Conservation (phyloP, 73 alveolate genomes). For the Stentor coeruleus region DNA sequence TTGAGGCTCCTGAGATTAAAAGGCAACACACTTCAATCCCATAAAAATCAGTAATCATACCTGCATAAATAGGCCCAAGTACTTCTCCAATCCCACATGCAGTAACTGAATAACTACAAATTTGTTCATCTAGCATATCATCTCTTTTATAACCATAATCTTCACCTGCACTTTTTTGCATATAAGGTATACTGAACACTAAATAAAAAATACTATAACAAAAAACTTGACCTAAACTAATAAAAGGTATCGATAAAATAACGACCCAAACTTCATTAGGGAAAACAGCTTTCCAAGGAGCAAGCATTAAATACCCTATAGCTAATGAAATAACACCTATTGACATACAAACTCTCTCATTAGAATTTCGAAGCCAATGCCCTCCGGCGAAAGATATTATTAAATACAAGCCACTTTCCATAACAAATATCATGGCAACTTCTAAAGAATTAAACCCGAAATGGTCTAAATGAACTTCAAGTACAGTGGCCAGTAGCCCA, state of each 20-base stretch:
- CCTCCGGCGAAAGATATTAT: background rate
- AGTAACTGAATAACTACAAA: background rate
- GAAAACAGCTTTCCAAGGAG: background rate
- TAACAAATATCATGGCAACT: background rate
- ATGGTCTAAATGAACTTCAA: background rate
- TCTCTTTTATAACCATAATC: background rate
- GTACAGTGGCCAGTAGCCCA: background rate
- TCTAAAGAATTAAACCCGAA: background rate
- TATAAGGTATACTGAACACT: background rate
- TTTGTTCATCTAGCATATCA: background rate
- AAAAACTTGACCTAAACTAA: background rate
- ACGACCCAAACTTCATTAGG: slow-evolving; percentile 8
- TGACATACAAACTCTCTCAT: background rate
- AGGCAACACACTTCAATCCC: background rate
- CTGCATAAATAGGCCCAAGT: background rate
- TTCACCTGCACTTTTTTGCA: background rate
- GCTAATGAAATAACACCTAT: background rate
- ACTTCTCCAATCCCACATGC: background rate
- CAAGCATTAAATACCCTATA: slow-evolving; percentile 7
- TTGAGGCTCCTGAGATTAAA: background rate
- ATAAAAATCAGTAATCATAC: background rate
- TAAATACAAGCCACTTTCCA: background rate
- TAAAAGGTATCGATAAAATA: background rate
- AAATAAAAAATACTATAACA: too few relatives aligned
- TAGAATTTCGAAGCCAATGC: background rate